Conservation (phyloP, 129 eudicot genomes). For the Pittosporum tobira region DNA sequence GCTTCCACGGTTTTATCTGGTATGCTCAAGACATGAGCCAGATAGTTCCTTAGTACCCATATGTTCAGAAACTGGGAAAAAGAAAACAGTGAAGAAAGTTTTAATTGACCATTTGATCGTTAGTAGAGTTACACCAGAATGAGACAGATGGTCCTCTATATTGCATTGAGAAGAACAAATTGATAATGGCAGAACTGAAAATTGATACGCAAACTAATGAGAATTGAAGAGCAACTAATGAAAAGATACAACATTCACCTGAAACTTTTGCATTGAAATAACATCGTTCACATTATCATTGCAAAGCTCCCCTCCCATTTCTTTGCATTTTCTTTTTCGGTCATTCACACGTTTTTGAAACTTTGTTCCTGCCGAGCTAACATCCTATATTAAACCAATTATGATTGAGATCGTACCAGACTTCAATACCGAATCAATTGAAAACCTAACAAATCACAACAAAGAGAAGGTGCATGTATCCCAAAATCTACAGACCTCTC, state of each 20-base stretch:
- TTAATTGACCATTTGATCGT: not conserved
- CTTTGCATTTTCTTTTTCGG: not conserved
- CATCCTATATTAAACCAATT: slow-evolving; percentile 7
- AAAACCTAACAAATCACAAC: not conserved
- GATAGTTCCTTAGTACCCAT: slow-evolving; percentile 41
- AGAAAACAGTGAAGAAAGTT: not conserved
- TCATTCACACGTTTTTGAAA: no score
- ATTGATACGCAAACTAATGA: no score
- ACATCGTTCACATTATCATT: not conserved
- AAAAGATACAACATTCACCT: slow-evolving; percentile 6
- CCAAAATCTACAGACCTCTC: slow-evolving; percentile 24
- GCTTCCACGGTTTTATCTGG: slow-evolving; percentile 10
- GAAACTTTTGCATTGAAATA: slow-evolving; percentile 19
- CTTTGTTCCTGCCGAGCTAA: not conserved
- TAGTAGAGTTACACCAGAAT: not conserved
- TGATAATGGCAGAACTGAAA: no score
- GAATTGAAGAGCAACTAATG: no score
- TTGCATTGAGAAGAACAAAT: no score
- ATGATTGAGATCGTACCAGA: not conserved
- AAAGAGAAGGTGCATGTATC: no score
- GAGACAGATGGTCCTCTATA: not conserved
- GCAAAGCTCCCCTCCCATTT: not conserved
- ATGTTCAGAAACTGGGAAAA: slow-evolving; percentile 32
- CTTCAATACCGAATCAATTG: no score
- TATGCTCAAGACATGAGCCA: slow-evolving; percentile 23